phyloP scores from a whole-genome alignment of 768 basidiomycete species.

The Leucocoprinus leucothites region DNA sequence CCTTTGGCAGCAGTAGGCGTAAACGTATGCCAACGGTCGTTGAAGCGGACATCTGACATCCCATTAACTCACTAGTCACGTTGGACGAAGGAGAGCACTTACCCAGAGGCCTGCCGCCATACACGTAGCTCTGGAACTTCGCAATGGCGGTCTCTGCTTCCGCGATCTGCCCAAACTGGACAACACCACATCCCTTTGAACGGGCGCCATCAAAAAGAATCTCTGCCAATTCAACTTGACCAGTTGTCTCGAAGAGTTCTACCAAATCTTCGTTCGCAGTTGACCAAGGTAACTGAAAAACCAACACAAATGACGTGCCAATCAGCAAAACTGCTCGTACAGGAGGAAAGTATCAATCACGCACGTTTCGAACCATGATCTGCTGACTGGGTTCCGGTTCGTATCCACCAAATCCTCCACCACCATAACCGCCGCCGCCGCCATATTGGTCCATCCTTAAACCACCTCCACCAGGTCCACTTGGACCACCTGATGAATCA shows the following conservation, averaged over 20 bases:
- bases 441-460: constrained; percentile 35
- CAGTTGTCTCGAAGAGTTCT: constrained; percentile 97
- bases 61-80: neutral
- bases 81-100: constrained; percentile 20
- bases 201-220: constrained; percentile 91
- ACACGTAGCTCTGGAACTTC: constrained; percentile 95
- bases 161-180: constrained; percentile 82
- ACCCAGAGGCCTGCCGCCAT: constrained; percentile 88
- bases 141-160: constrained; percentile 97
- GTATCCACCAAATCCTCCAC: constrained; percentile 29
- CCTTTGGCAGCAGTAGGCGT: constrained; percentile 87
- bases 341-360: constrained; percentile 31
- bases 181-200: constrained; percentile 93
- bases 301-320: neutral
- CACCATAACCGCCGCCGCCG: constrained; percentile 28
- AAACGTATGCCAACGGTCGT: constrained; percentile 94
- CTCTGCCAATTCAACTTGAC: constrained; percentile 91
- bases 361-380: constrained; percentile 97
- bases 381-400: constrained; percentile 90
- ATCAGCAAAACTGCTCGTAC: neutral
- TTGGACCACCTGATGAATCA: constrained; percentile 53
- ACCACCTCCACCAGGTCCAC: constrained; percentile 32
- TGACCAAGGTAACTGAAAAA: constrained; percentile 87
- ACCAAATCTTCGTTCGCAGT: constrained; percentile 98
- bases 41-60: constrained; percentile 83